Percentiles rank a stretch among this genome's conserved stretches.
Conservation (phyloP, 768 basidiomycete species). For the Glaciozyma antarctica region DNA sequence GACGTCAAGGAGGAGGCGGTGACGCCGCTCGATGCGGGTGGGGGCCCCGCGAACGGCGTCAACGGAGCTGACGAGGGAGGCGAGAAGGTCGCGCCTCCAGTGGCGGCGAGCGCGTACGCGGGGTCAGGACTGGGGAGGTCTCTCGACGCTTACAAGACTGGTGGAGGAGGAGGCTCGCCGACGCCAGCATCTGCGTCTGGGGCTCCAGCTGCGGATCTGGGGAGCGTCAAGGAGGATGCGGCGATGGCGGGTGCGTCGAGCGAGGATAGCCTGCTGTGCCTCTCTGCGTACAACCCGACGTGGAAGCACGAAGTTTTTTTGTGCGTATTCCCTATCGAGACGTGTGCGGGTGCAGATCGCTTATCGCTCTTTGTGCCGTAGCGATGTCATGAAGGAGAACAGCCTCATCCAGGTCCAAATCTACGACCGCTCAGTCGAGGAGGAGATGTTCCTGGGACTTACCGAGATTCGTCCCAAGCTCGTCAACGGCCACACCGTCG, state of each 20-base stretch:
- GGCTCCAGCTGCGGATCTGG: background rate
- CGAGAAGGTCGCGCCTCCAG: background rate
- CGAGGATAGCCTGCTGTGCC: background rate
- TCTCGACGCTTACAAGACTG: too few relatives aligned
- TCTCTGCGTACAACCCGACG: constrained; percentile 60
- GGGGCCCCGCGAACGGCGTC: too few relatives aligned
- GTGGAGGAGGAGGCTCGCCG: background rate
- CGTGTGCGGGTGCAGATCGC: background rate
- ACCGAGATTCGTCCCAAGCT: constrained; percentile 84
- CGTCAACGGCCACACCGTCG: constrained; percentile 85
- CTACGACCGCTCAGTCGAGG: constrained; percentile 61
- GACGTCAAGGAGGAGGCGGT: background rate
- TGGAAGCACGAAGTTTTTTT: constrained; percentile 99
- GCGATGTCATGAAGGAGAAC: constrained; percentile 85
- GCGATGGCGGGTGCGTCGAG: background rate
- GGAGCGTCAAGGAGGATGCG: constrained; percentile 45
- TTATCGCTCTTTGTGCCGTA: constrained; percentile 38
- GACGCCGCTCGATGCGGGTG: background rate
- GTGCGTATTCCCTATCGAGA: constrained; percentile 50
- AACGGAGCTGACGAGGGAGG: background rate
- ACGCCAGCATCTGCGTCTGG: background rate
- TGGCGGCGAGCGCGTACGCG: background rate
- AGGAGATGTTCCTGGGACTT: constrained; percentile 81
- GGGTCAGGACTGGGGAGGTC: too few relatives aligned
- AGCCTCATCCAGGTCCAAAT: constrained; percentile 78